phyloP scores from a whole-genome alignment of 768 basidiomycete genomes.

The Boletus rubropictus region DNA sequence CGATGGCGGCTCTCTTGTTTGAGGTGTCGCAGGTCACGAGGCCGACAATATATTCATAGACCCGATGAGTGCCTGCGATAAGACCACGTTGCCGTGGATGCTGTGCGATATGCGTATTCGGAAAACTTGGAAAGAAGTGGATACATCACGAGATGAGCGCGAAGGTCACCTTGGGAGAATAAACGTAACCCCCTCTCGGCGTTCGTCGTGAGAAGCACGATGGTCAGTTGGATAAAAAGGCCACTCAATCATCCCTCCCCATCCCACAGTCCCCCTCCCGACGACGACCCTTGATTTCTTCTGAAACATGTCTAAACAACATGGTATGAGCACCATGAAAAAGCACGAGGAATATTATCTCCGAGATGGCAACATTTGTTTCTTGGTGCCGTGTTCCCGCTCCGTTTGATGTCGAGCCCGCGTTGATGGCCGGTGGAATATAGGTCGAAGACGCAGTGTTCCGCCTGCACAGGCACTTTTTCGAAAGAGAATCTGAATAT shows the following conservation, averaged over 20 bases:
- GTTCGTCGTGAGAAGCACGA: conserved; percentile 4
- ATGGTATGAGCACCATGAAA: conserved; percentile 16
- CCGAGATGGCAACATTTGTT: conserved; percentile 46
- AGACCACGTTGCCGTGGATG: conserved; percentile 23
- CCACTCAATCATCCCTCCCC: neutral
- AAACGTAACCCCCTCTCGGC: neutral
- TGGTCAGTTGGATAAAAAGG: conserved; percentile 14
- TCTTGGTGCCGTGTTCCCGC: conserved; percentile 39
- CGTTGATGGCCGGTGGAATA: neutral
- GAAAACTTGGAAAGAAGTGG: conserved; percentile 1
- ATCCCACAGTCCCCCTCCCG: neutral
- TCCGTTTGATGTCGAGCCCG: neutral
- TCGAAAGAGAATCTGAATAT: conserved; percentile 32
- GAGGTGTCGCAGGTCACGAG: neutral
- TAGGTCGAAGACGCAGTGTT: conserved; percentile 34
- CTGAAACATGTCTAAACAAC: neutral
- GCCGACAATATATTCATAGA: neutral
- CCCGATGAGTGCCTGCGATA: conserved; percentile 16
- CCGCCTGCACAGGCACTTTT: conserved; percentile 33
- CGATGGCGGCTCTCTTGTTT: conserved; percentile 2
- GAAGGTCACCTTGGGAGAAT: conserved; percentile 16
- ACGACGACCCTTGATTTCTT: neutral
- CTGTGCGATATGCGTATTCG: neutral
- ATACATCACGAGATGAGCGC: conserved; percentile 6
- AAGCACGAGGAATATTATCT: conserved; percentile 43